Evolutionary conservation across 345 rosid species (phyloP).

Genomic region (Syzygium jambos): DNA sequence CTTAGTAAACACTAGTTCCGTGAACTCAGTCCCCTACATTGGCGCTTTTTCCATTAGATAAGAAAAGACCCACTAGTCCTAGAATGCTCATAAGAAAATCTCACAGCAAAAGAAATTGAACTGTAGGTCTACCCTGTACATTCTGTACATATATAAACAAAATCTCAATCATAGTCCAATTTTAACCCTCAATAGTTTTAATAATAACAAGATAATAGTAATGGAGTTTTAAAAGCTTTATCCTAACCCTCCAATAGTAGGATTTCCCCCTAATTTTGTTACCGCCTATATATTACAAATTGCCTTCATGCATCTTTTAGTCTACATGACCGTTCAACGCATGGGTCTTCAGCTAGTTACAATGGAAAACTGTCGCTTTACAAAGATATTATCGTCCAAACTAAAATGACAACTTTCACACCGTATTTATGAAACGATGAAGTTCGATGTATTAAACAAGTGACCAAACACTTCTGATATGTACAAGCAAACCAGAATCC

Average conservation of each 20-base stretch:
- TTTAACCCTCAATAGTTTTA: neutral
- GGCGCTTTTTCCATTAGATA: neutral
- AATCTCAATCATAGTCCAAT: neutral
- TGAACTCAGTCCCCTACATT: neutral
- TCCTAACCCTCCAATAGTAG: neutral
- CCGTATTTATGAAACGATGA: neutral
- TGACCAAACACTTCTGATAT: neutral
- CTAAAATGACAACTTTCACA: neutral
- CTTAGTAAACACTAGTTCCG: neutral
- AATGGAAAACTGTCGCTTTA: neutral
- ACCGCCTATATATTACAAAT: neutral
- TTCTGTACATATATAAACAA: neutral
- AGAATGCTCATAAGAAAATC: neutral
- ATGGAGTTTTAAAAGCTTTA: neutral
- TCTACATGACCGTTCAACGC: neutral
- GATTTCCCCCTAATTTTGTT: neutral
- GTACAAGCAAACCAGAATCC: neutral
- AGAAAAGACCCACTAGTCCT: neutral
- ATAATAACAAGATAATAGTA: neutral
- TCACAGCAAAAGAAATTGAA: neutral
- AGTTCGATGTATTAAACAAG: neutral
- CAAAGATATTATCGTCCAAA: neutral
- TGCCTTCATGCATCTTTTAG: neutral
- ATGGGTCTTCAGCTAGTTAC: neutral
- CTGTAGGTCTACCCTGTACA: neutral